Conservation (phyloP, 2,329 filamentous ascomycete species). For the Colletotrichum godetiae region DNA sequence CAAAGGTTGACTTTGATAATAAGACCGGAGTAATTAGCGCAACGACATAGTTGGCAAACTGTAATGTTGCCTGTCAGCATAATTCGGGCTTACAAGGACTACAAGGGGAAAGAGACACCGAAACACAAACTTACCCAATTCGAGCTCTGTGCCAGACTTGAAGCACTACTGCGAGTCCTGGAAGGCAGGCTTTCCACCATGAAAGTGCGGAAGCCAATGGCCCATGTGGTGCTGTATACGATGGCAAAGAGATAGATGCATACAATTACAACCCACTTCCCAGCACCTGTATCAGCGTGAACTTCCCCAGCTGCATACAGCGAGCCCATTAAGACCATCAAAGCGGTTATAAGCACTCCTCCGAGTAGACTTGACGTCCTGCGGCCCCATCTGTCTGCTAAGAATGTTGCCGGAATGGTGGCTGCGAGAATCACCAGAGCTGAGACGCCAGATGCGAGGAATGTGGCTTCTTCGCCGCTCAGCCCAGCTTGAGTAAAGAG, state of each 20-base stretch:
- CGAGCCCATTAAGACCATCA: slow-evolving; percentile 65
- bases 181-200: slow-evolving; percentile 67
- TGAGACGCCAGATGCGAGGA: slow-evolving; percentile 70
- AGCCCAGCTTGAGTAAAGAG: slow-evolving; percentile 71
- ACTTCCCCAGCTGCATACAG: slow-evolving; percentile 59
- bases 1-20: slow-evolving; percentile 51
- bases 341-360: slow-evolving; percentile 59
- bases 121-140: slow-evolving; percentile 56
- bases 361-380: slow-evolving; percentile 63
- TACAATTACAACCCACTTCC: slow-evolving; percentile 62
- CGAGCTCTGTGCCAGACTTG: slow-evolving; percentile 62
- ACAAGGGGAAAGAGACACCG: not conserved
- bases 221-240: slow-evolving; percentile 61
- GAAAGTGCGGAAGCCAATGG: slow-evolving; percentile 61
- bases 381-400: slow-evolving; percentile 67
- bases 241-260: slow-evolving; percentile 62
- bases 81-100: not conserved
- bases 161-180: slow-evolving; percentile 64
- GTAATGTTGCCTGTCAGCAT: not conserved
- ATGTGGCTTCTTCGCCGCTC: slow-evolving; percentile 60
- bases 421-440: slow-evolving; percentile 66
- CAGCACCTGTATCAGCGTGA: slow-evolving; percentile 48
- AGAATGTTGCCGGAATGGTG: slow-evolving; percentile 64
- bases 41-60: slow-evolving; percentile 57
- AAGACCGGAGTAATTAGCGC: slow-evolving; percentile 57